Conservation (phyloP, 2,329 filamentous ascomycete genomes). For the Sporothrix curviconia region DNA sequence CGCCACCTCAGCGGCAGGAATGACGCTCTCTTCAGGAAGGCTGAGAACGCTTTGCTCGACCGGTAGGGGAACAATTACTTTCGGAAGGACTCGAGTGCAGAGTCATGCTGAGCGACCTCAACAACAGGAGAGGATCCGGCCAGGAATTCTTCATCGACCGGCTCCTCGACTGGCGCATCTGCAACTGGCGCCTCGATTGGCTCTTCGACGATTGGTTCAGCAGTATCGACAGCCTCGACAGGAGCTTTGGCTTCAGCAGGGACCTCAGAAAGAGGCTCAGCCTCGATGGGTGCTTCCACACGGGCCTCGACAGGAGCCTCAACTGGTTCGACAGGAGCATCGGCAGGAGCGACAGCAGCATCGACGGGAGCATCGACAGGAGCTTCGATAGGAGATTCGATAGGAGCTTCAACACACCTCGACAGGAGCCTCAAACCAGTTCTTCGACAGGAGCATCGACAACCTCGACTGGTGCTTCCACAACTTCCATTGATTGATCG, state of each 20-base stretch:
- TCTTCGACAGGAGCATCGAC: slow-evolving; percentile 16
- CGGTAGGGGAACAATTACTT: neutral
- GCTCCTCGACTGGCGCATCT: neutral
- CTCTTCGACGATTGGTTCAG: neutral
- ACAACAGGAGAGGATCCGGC: neutral
- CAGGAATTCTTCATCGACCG: neutral
- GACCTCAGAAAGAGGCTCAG: neutral
- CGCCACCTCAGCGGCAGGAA: neutral
- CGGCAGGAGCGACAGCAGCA: no score
- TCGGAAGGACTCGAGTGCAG: neutral
- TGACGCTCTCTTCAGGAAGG: neutral
- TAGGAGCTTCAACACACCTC: slow-evolving; percentile 1
- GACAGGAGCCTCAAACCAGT: neutral
- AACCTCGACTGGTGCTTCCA: no score
- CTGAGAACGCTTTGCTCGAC: neutral
- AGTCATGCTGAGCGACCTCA: neutral
- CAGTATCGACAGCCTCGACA: neutral
- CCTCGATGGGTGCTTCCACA: slow-evolving; percentile 2
- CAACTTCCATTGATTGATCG: no score
- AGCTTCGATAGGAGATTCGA: neutral
- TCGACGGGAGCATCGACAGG: neutral
- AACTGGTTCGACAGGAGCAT: neutral
- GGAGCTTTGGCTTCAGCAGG: neutral
- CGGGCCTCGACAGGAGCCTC: slow-evolving; percentile 4
- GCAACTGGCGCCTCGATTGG: neutral